Percentiles rank a stretch among this genome's conserved stretches.
Conservation (phyloP, 495 filamentous ascomycete species). For the Xylaria intraflava region DNA sequence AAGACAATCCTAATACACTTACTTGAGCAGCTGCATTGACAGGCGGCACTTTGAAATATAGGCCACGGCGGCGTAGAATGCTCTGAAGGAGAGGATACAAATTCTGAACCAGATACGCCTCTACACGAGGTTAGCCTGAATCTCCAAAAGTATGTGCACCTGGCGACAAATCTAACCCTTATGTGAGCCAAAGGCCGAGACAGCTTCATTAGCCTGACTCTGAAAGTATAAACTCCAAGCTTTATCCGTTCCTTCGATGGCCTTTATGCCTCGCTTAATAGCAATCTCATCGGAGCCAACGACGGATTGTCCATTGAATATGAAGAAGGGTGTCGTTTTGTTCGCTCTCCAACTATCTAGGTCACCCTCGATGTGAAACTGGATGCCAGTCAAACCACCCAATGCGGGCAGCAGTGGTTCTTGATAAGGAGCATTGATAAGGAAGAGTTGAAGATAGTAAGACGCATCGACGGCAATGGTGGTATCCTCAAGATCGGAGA, state of each 20-base stretch:
- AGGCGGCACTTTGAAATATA: slow-evolving; percentile 81
- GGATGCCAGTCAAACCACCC: slow-evolving; percentile 77
- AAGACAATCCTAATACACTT: slow-evolving; percentile 13
- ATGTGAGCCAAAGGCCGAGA: slow-evolving; percentile 66
- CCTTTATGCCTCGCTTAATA: slow-evolving; percentile 39
- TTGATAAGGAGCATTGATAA: slow-evolving; percentile 57
- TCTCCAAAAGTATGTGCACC: background rate
- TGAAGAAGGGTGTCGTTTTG: slow-evolving; percentile 66
- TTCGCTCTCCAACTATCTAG: slow-evolving; percentile 59
- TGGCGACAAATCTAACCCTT: slow-evolving; percentile 53
- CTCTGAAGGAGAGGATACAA: slow-evolving; percentile 69
- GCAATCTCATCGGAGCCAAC: slow-evolving; percentile 58
- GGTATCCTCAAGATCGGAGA: slow-evolving; percentile 55
- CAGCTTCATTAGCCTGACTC: slow-evolving; percentile 68
- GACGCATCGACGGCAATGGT: slow-evolving; percentile 83
- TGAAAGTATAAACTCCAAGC: slow-evolving; percentile 88
- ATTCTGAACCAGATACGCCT: slow-evolving; percentile 50
- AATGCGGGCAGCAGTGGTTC: slow-evolving; percentile 87
- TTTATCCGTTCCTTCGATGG: slow-evolving; percentile 43
- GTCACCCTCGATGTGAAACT: slow-evolving; percentile 64
- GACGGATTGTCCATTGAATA: slow-evolving; percentile 81
- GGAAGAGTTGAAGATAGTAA: slow-evolving; percentile 73
- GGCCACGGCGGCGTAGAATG: slow-evolving; percentile 58
- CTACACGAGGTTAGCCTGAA: slow-evolving; percentile 33
- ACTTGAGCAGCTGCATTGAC: slow-evolving; percentile 90